These are phyloP conservation scores for Erigeron canadensis DNA, from an alignment of 129 eudicot genomes.

Conservation along the genomic window DNA sequence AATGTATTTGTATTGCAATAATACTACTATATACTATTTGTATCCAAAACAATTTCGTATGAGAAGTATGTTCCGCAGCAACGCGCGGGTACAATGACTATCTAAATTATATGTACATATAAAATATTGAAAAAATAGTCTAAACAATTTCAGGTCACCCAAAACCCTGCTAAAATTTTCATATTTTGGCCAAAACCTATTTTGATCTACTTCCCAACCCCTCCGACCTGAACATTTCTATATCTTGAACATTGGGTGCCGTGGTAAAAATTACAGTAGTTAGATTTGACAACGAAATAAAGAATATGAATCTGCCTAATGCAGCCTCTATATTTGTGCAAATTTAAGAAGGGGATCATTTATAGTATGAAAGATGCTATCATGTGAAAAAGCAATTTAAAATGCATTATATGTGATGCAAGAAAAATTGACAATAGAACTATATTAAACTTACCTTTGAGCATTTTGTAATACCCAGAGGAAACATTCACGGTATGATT, in stretches of 20 bases:
- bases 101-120: not conserved
- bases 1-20: too few species aligned
- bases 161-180: not conserved
- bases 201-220: not conserved
- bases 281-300: not conserved
- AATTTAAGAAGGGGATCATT: slow-evolving; percentile 15
- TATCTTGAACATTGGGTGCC: not conserved
- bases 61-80: too few species aligned
- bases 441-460: slow-evolving; percentile 50
- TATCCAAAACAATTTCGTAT: too few species aligned
- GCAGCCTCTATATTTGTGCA: not conserved
- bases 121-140: not conserved
- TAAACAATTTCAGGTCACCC: not conserved
- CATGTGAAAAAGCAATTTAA: slow-evolving; percentile 19
- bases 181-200: not conserved
- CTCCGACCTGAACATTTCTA: not conserved
- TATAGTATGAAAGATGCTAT: not conserved
- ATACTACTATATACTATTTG: too few species aligned
- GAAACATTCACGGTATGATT: slow-evolving; percentile 67
- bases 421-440: not conserved
- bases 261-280: not conserved
- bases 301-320: not conserved
- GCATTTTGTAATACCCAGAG: slow-evolving; percentile 66
- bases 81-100: too few species aligned
- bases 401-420: not conserved